phyloP scores from a whole-genome alignment of 352 stramenopile species.

The Globisporangium recalcitrans region DNA sequence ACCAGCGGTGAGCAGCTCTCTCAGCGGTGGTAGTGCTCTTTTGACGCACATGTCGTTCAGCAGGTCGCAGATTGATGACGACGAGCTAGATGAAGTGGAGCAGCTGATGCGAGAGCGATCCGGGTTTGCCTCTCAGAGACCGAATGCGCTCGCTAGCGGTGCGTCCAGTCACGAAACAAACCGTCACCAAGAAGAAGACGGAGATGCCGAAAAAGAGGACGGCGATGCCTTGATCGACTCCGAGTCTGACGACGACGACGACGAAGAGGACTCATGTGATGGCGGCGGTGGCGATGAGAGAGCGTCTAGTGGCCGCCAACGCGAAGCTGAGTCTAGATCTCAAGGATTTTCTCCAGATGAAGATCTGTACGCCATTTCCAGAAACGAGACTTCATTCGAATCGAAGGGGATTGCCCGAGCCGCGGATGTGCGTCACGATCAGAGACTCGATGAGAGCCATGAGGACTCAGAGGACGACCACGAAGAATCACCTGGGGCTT shows the following conservation, averaged over 20 bases:
- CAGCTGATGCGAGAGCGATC: slow-evolving; percentile 12
- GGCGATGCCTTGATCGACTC: slow-evolving; percentile 22
- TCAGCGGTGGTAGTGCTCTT: neutral
- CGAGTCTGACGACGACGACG: slow-evolving; percentile 13
- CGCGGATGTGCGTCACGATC: neutral
- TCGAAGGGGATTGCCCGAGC: neutral
- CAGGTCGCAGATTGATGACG: neutral
- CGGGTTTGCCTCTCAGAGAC: neutral
- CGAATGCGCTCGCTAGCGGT: neutral
- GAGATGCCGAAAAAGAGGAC: neutral
- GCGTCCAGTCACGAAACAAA: neutral
- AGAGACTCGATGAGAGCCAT: neutral
- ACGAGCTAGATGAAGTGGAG: slow-evolving; percentile 11
- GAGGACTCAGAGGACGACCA: neutral
- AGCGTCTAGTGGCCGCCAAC: neutral
- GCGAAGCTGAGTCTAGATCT: neutral
- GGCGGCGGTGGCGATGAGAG: neutral
- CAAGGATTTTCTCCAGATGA: neutral
- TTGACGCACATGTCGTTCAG: slow-evolving; percentile 12
- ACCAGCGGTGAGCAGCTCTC: neutral
- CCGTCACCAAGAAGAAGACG: neutral
- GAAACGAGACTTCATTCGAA: neutral
- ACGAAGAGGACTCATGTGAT: neutral
- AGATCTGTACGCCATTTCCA: neutral
- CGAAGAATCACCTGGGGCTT: neutral